phyloP scores from a whole-genome alignment of 345 rosid species.

The Cardamine resedifolia region DNA sequence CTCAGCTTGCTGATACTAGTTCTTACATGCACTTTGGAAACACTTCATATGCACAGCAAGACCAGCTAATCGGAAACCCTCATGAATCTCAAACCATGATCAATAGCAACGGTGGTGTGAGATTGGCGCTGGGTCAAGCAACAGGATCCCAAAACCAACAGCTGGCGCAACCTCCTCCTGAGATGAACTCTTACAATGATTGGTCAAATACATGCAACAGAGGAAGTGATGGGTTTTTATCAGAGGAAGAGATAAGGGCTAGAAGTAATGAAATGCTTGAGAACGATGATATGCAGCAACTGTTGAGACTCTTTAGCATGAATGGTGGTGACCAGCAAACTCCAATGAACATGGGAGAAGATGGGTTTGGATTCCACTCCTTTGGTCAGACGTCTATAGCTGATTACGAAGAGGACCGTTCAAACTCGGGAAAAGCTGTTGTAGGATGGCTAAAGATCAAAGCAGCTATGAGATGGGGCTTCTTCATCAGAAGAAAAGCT shows the following conservation, averaged over 20 bases:
- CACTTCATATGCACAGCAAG: conserved; percentile 52
- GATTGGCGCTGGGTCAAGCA: conserved; percentile 43
- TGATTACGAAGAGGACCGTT: conserved; percentile 48
- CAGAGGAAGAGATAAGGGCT: conserved; percentile 83
- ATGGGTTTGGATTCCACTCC: conserved; percentile 44
- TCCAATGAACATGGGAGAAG: conserved; percentile 50
- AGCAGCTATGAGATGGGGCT: conserved; percentile 98
- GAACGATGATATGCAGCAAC: conserved; percentile 91
- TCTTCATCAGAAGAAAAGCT: conserved; percentile 82
- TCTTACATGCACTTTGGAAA: conserved; percentile 51
- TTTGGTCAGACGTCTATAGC: conserved; percentile 50
- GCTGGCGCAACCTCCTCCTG: conserved; percentile 41
- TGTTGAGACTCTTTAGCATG: conserved; percentile 70
- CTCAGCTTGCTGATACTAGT: conserved; percentile 49
- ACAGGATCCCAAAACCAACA: conserved; percentile 44
- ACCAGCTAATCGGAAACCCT: conserved; percentile 35
- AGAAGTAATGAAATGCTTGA: conserved; percentile 88
- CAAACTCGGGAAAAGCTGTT: conserved; percentile 80
- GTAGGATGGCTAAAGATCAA: conserved; percentile 97
- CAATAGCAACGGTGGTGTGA: conserved; percentile 18
- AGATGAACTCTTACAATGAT: conserved; percentile 47
- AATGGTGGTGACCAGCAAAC: conserved; percentile 55
- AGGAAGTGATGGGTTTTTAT: conserved; percentile 59
- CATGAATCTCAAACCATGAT: conserved; percentile 34
- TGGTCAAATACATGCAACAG: conserved; percentile 49